Evolutionary conservation across 1,139 yeast genomes (phyloP), one percentile per base, ranked within the genome.

Genomic region (Saccharomyces hybrid): DNA sequence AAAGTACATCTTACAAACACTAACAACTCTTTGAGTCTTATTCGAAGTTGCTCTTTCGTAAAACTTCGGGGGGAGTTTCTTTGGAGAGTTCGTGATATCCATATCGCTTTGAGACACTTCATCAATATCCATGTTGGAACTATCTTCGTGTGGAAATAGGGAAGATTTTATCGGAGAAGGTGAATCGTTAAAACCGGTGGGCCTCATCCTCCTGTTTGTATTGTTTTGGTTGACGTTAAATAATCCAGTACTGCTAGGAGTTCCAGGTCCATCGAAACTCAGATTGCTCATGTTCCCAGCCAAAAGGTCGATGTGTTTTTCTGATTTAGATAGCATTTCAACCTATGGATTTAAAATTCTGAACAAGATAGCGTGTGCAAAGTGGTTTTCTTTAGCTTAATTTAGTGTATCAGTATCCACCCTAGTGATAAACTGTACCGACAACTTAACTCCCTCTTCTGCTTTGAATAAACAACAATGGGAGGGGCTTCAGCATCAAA

Each of bases 21-120:
- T 88, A 3, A 95, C 95, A 59, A 89, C 75, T 57, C 99, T 78
- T 68, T 86, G 87, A 6, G 95, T 89, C 65, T 88, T 89, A 48
- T 88, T 84, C 49, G 82, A 79, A 58, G 83, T 80, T 11, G 90
- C 84, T 65, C 81, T 83, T 54, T 75, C 73, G 60, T 78, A 75
- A 64, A 83, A 82, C 38, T 81, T 86, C 48, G 74, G 74, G 51
- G 79, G 79, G 49, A 77, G 66, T 57, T 75, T 71, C 52, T 70
- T 66, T 2, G 74, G 75, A 16, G 76, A 70, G 42, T 62, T 62
- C 13, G 62, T 51, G 5, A 67, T 57, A 49, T 66, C 71, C 13
- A 61, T 56, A 2, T 60, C 62, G 34, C 57, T 62, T 32, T 54
- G 52, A 44, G 54, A 54, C 28, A 61, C 52, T 44, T 65, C 71